Conservation (phyloP, 1,139 yeast genomes). For the Citeromyces hawaiiensis region DNA sequence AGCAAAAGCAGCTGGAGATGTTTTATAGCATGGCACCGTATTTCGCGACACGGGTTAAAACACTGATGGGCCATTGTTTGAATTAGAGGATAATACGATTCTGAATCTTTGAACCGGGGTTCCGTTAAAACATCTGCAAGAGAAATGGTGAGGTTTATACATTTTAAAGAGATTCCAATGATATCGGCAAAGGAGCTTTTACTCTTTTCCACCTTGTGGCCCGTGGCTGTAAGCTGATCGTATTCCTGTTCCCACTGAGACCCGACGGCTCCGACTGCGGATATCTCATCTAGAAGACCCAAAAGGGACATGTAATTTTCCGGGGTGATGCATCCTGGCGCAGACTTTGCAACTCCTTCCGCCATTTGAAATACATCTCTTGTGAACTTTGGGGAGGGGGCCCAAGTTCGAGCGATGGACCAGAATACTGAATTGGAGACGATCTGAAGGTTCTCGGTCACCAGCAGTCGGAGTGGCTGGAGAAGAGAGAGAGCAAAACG, state of each 20-base stretch:
- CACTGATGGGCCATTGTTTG: conserved; percentile 85
- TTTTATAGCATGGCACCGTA: conserved; percentile 51
- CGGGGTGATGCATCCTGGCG: conserved; percentile 25
- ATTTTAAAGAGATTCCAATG: conserved; percentile 43
- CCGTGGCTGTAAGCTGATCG: conserved; percentile 26
- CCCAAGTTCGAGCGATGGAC: conserved; percentile 45
- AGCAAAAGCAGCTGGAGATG: conserved; percentile 35
- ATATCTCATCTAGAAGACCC: conserved; percentile 67
- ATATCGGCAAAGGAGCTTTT: conserved; percentile 35
- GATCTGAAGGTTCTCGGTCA: conserved; percentile 20
- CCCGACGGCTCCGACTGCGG: conserved; percentile 73
- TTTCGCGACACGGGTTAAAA: conserved; percentile 72
- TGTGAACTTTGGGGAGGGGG: conserved; percentile 41
- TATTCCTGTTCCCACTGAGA: conserved; percentile 62
- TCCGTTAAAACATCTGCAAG: conserved; percentile 19
- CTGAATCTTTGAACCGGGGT: conserved; percentile 3
- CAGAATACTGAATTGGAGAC: conserved; percentile 28
- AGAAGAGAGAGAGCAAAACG: conserved; percentile 38
- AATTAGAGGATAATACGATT: conserved; percentile 37
- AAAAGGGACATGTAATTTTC: conserved; percentile 49
- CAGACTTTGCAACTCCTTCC: conserved; percentile 25
- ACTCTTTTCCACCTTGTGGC: conserved; percentile 27
- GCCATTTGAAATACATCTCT: conserved; percentile 34
- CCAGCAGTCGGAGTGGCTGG: conserved; percentile 37
- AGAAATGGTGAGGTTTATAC: conserved; percentile 47